Conservation (phyloP, 805 yeast species). For the Saccharomycopsis microspora region DNA sequence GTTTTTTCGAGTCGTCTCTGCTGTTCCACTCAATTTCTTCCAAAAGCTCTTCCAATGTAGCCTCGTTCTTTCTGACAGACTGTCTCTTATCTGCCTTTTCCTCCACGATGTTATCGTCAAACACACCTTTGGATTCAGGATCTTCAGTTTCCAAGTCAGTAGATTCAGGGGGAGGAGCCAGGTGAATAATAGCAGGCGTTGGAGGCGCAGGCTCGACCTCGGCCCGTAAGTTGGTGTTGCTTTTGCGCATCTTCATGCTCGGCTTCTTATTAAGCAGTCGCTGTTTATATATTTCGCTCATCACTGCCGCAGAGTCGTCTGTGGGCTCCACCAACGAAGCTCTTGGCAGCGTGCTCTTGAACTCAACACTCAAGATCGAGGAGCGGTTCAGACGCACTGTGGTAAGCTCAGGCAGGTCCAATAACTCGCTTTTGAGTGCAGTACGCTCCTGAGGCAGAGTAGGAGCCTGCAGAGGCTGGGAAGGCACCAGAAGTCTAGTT, state of each 20-base stretch:
- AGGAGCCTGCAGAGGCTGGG: too few species aligned
- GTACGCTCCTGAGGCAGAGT: too few species aligned
- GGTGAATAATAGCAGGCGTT: not conserved
- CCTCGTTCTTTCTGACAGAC: slow-evolving; percentile 5
- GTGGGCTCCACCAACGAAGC: slow-evolving; percentile 2
- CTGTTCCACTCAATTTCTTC: slow-evolving; percentile 73
- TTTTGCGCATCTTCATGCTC: slow-evolving; percentile 7
- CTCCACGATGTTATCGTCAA: slow-evolving; percentile 11
- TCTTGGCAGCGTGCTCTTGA: slow-evolving; percentile 12
- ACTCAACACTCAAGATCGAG: slow-evolving; percentile 13
- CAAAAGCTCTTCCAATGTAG: slow-evolving; percentile 49
- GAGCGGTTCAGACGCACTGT: slow-evolving; percentile 6
- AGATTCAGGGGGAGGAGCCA: not conserved
- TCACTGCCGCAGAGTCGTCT: slow-evolving; percentile 4
- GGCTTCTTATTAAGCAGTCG: slow-evolving; percentile 5
- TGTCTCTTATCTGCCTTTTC: not conserved
- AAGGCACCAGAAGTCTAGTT: too few species aligned
- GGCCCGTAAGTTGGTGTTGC: not conserved
- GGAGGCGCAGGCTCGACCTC: slow-evolving; percentile 12
- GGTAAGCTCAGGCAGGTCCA: not conserved
- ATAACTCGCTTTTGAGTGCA: not conserved
- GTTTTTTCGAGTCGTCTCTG: slow-evolving; percentile 46
- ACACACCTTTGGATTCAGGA: slow-evolving; percentile 19
- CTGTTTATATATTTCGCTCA: slow-evolving; percentile 13
- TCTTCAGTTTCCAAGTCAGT: slow-evolving; percentile 1